A percentile compares a stretch with the other conserved stretches of the same genome.
These are phyloP conservation scores for Monocercomonoides exilis DNA, from an alignment of 78 protist genomes.

Conservation along the genomic window DNA sequence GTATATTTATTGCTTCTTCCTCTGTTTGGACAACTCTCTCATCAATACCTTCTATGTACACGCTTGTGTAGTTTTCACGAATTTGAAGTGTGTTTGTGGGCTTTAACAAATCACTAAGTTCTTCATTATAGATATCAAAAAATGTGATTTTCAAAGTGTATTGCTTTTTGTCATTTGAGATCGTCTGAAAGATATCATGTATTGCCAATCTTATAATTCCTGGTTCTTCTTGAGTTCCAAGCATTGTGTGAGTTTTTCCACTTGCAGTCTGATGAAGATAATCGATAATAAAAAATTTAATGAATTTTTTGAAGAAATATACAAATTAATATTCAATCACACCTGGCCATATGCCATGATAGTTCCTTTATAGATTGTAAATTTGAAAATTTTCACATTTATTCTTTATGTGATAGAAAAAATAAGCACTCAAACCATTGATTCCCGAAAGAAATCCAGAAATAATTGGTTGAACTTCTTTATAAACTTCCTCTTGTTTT, in stretches of 20 bases:
- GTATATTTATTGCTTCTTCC: not conserved
- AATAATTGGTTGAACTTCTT: conserved; percentile 28
- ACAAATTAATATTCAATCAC: not conserved
- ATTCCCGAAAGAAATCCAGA: conserved; percentile 38
- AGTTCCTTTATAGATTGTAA: conserved; percentile 25
- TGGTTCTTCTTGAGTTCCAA: conserved; percentile 35
- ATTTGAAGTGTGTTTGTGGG: not conserved
- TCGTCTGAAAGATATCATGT: conserved; percentile 28
- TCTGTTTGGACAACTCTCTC: not conserved
- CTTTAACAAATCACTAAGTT: conserved; percentile 48
- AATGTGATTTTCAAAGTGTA: conserved; percentile 35
- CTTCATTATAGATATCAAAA: conserved; percentile 68
- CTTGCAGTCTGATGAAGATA: conserved; percentile 42
- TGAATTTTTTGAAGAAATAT: not conserved
- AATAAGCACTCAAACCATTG: conserved; percentile 45
- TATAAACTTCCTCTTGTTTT: not conserved
- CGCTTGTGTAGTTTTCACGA: not conserved
- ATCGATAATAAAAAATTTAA: too few relatives aligned
- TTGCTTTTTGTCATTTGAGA: not conserved
- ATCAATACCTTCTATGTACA: not conserved
- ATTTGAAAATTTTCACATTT: not conserved
- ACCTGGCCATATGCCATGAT: conserved; percentile 55
- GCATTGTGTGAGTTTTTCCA: conserved; percentile 72
- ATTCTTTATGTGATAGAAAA: not conserved
- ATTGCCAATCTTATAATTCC: conserved; percentile 57